Base-by-base conservation (phyloP, 169 alveolate species). In the Cryptosporidium baileyi region DNA sequence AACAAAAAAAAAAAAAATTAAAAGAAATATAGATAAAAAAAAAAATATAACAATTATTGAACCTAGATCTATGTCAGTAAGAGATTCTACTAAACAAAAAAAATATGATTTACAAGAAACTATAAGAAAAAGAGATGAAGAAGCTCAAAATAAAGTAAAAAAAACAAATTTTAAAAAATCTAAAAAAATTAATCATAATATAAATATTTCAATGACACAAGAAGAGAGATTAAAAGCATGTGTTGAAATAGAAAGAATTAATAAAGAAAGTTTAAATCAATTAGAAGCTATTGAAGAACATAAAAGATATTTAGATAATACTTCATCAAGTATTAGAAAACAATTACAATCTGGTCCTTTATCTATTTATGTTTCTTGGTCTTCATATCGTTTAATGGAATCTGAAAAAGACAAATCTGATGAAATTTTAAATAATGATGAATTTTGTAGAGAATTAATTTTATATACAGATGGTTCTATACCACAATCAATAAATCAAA, bases 371-470 rank as follows among this genome's bases (percentile, higher is more conserved):
- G 40, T 74, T 15, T 54, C 85, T 9, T 74, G 85, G 85, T 74
- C 85, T 15, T 74, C 85, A 15, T 74, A 74, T 22, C 85, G 63
- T 28, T 22, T 74, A 52, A 74, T 74, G 85, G 85, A 74, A 17
- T 74, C 67, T 49, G 85, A 74, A 74, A 74, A 74, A 22, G 54
- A 74, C 6, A 51, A 74, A 41, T 24, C 85, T 22, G 67, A 51
- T 36, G 15, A 51, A 38, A 74, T 74, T 22, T 60, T 74, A 7
- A 54, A 5, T 1, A 38, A 13, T 4, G 85, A 74, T 9, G 85
- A 74, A 41, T 74, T 36, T 15, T 74, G 85, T 34, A 51, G 85
- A 30, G 85, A 74, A 41, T 52, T 74, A 28, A 51, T 74, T 74
- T 38, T 74, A 26, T 74, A 74, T 43, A 74, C 85, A 0, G 85